Base-by-base conservation (phyloP, 2,329 filamentous ascomycete genomes). In the Neophaeococcomyces mojaviensis region DNA sequence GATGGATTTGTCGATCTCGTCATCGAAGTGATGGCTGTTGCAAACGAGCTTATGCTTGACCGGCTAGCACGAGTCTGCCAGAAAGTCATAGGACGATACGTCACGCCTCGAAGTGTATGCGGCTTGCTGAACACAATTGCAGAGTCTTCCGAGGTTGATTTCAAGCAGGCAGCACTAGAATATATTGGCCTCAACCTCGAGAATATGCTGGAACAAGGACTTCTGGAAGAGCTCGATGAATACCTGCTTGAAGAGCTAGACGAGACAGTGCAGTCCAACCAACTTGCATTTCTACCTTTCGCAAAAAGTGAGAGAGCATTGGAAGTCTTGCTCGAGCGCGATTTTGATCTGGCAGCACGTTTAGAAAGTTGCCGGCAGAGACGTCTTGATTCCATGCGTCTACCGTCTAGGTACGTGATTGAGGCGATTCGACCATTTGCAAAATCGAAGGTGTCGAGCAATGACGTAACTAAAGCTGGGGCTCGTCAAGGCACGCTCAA, bases 21-120 rank as follows among this genome's bases (percentile, higher is more conserved):
- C 7, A 77, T 97, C 67, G 88, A 95, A 56, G 86, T 97, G 36
- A 83, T 97, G 76, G 81, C 81, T 46, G 83, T 87, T 43, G 88
- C 89, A 10, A 92, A 98, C 60, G 90, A 98, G 64, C 70, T 98
- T 47, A 96, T 98, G 89, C 76, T 98, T 38, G 88, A 96, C 61
- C 78, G 89, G 5, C 69, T 98, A 4, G 88, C 87, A 4, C 86
- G 95, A 61, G 81, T 94, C 22, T 97, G 92, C 62, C 92, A 98
- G 62, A 81, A 78, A 48, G 68, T 88, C 18, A 77, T 97, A 49
- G 89, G 88, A 30, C 79, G 78, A 41, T 51, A 45, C 47, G 52
- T 55, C 61, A 59, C 62, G 39, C 84, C 81, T 4, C 82, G 89
- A 20, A 98, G 95, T 60, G 83, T 95, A 20, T 86, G 86, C 48